Evolutionary conservation across 306 rosid species (phyloP).

Genomic region (Cucurbita moschata): DNA sequence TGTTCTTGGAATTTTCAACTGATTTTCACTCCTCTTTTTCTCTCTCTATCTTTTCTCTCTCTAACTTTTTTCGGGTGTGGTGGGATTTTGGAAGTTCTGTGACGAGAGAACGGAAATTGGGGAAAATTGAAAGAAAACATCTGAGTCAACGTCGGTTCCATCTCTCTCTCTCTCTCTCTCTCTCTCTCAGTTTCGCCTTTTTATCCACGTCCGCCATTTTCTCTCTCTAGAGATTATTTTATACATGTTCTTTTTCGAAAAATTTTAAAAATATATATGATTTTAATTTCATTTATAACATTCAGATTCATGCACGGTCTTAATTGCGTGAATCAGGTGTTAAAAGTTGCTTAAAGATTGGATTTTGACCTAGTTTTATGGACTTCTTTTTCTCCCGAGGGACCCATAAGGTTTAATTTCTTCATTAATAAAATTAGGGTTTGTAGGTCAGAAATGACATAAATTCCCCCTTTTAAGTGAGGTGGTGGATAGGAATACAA

Average conservation of each 20-base stretch:
- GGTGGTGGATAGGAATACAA: too few relatives aligned
- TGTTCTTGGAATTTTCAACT: not conserved
- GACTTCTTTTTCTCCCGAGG: not conserved
- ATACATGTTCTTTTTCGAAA: too few relatives aligned
- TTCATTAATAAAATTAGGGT: not conserved
- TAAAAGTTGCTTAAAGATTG: not conserved
- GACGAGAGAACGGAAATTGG: not conserved
- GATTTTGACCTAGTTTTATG: not conserved
- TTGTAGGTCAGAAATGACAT: not conserved
- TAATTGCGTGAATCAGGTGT: not conserved
- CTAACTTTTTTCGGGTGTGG: not conserved
- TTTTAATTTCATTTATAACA: not conserved
- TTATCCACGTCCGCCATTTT: not conserved
- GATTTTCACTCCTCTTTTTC: not conserved
- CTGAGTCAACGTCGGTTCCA: conserved; percentile 5
- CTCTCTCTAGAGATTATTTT: not conserved
- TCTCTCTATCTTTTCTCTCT: not conserved
- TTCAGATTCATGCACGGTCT: not conserved
- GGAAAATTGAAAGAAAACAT: not conserved
- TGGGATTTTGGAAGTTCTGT: not conserved
- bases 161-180: not conserved
- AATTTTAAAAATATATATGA: not conserved
- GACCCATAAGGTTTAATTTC: not conserved
- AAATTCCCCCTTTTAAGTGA: not conserved
- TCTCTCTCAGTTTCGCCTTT: not conserved